A percentile compares a stretch with the other conserved stretches of the same genome.
Conservation (phyloP, 2,329 filamentous ascomycete species). For the Aureobasidium sp. region DNA sequence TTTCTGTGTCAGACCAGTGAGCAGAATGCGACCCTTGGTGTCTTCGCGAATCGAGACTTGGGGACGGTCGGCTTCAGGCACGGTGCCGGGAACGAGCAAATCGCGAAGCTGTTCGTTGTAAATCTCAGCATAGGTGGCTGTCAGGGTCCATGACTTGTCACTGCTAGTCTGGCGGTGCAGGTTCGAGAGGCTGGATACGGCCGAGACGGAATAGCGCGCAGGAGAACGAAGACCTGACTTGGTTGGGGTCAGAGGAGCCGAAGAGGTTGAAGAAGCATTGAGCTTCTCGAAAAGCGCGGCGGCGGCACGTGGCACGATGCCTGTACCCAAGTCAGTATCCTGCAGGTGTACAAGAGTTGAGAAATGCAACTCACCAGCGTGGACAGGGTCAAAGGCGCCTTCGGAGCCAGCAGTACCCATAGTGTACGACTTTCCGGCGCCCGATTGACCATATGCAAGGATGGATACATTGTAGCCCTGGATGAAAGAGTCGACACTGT, state of each 20-base stretch:
- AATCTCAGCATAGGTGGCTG: constrained; percentile 69
- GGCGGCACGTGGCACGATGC: constrained; percentile 91
- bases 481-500: constrained; percentile 81
- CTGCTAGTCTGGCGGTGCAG: constrained; percentile 32
- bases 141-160: constrained; percentile 82
- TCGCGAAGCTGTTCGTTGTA: constrained; percentile 96
- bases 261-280: constrained; percentile 53
- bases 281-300: constrained; percentile 81
- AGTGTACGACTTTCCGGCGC: constrained; percentile 94
- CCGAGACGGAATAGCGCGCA: constrained; percentile 61
- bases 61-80: constrained; percentile 59
- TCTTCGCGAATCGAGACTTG: constrained; percentile 91
- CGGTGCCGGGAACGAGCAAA: constrained; percentile 69
- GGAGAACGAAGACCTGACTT: constrained; percentile 69
- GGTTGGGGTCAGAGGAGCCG: not conserved
- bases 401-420: constrained; percentile 89
- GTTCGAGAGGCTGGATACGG: constrained; percentile 37
- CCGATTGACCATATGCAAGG: constrained; percentile 93
- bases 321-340: constrained; percentile 37
- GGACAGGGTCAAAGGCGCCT: constrained; percentile 41
- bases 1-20: constrained; percentile 82
- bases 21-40: constrained; percentile 82
- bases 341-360: no score
- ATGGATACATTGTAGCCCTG: constrained; percentile 98
- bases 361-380: constrained; percentile 1